A percentile compares a stretch with the other conserved stretches of the same genome.
Conservation (phyloP, 768 basidiomycete species). For the Suillus fuscotomentosus region DNA sequence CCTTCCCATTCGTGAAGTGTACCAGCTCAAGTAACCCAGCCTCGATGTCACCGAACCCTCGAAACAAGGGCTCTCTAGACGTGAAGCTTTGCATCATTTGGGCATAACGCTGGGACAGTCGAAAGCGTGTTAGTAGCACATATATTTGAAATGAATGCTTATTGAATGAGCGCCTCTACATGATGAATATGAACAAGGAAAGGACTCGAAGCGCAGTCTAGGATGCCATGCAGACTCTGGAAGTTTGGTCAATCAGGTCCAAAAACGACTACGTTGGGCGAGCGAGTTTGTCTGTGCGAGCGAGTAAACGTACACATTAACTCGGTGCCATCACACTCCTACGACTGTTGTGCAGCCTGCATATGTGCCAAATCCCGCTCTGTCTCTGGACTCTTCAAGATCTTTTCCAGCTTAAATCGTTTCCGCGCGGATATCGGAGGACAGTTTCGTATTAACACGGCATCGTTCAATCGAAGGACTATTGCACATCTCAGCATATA, state of each 20-base stretch:
- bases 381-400: constrained; percentile 67
- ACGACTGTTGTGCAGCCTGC: constrained; percentile 3
- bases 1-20: constrained; percentile 37
- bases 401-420: constrained; percentile 66
- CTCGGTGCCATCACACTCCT: not conserved
- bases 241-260: not conserved
- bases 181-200: not conserved
- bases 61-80: constrained; percentile 29
- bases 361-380: constrained; percentile 45
- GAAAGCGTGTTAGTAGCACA: not conserved
- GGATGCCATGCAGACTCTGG: not conserved
- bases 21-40: constrained; percentile 39
- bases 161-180: not conserved
- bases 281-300: not conserved
- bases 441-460: constrained; percentile 78
- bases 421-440: constrained; percentile 78
- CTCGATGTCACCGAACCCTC: constrained; percentile 40
- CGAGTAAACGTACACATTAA: not conserved
- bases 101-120: constrained; percentile 13
- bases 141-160: not conserved
- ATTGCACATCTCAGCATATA: constrained; percentile 11
- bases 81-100: constrained; percentile 42
- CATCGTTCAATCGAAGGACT: constrained; percentile 69
- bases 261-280: not conserved
- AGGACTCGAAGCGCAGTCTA: not conserved